Evolutionary conservation across 2,329 filamentous ascomycete genomes (phyloP).

Genomic region (Neopestalotiopsis sp.): DNA sequence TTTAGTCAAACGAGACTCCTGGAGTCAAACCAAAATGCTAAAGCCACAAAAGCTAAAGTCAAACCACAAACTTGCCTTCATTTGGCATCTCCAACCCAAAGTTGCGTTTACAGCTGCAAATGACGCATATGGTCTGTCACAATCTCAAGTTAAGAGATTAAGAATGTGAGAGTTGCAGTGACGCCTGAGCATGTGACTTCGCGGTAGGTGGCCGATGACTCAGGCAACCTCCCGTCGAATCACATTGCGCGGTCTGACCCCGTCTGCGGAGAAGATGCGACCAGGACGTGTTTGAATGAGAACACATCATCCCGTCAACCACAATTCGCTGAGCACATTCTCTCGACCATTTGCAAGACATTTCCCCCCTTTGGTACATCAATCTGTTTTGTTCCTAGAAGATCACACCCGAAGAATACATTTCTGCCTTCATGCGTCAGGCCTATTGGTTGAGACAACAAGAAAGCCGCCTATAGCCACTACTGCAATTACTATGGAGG

Average conservation of each 20-base stretch:
- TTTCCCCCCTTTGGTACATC: background rate
- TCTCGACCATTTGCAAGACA: conserved; percentile 7
- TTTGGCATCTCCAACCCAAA: no score
- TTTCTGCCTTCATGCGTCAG: background rate
- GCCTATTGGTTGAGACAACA: background rate
- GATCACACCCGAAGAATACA: no score
- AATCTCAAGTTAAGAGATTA: background rate
- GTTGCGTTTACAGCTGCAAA: no score
- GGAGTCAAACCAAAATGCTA: no score
- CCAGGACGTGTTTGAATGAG: conserved; percentile 20
- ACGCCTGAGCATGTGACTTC: conserved; percentile 21
- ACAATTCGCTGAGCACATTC: background rate
- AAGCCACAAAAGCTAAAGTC: no score
- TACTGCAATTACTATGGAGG: conserved; percentile 53
- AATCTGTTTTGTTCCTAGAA: no score
- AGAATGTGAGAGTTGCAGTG: background rate
- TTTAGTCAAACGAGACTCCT: no score
- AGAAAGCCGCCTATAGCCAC: background rate
- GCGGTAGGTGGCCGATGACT: conserved; percentile 13
- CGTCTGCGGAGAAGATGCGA: conserved; percentile 15
- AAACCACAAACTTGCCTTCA: no score
- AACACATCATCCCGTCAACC: background rate
- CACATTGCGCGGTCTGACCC: conserved; percentile 3
- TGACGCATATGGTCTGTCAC: background rate
- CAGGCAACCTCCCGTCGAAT: conserved; percentile 7